These are phyloP conservation scores for Zygotorulaspora florentina DNA, from an alignment of 805 yeast genomes.

Conservation along the genomic window DNA sequence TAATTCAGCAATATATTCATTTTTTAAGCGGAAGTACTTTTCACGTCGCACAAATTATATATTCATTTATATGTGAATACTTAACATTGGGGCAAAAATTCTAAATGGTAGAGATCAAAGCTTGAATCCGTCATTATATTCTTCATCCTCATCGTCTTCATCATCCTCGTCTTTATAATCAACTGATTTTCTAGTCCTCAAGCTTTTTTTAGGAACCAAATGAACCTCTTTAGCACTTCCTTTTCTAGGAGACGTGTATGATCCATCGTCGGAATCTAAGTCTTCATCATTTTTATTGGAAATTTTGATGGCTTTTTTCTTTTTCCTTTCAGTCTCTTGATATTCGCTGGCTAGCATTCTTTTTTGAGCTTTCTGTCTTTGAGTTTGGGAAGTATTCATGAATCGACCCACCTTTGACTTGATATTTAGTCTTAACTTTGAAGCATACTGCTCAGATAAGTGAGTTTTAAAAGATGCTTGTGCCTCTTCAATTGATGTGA, in stretches of 20 bases:
- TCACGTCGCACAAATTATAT: conserved; percentile 2
- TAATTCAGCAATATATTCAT: too few relatives aligned
- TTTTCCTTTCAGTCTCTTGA: conserved; percentile 14
- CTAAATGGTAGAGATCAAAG: neutral
- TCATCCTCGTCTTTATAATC: conserved; percentile 36
- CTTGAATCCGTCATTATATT: conserved; percentile 7
- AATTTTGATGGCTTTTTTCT: conserved; percentile 10
- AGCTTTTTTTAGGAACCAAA: conserved; percentile 40
- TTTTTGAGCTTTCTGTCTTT: conserved; percentile 31
- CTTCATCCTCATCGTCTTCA: conserved; percentile 24
- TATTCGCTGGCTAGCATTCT: conserved; percentile 27
- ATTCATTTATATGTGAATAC: conserved; percentile 6
- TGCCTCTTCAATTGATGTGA: conserved; percentile 54
- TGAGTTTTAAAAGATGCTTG: conserved; percentile 52
- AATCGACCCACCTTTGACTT: conserved; percentile 34
- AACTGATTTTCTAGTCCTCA: conserved; percentile 33
- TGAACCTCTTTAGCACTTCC: conserved; percentile 14
- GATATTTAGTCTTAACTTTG: conserved; percentile 35
- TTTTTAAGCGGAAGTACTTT: neutral
- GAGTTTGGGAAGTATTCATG: conserved; percentile 28
- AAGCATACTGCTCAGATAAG: conserved; percentile 46
- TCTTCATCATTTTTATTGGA: conserved; percentile 10
- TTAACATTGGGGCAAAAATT: neutral
- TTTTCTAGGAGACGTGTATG: conserved; percentile 3
- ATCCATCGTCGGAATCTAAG: conserved; percentile 13